Evolutionary conservation across 2,329 filamentous ascomycete species (phyloP), one percentile per base, ranked within the genome.

Genomic region (Xenosphaeropsis pyriputrescens): DNA sequence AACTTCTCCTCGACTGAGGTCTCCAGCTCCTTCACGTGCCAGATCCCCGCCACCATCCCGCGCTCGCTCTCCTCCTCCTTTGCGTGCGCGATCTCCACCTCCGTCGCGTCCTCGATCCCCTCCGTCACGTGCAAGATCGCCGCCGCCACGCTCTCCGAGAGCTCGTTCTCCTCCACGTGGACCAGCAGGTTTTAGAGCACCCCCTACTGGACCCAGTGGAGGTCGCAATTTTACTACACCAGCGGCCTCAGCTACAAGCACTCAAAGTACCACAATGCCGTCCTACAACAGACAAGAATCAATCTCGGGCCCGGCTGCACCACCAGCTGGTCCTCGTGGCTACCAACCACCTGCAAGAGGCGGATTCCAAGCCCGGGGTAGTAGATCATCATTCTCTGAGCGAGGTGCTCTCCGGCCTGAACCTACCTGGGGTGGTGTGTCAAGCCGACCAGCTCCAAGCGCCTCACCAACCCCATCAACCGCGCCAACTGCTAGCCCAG

Each of bases 261-360:
- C 41, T 19, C 17, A 38, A n/a, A 38, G 18, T 34, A 29, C 30
- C 39, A 42, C 45, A 11, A 45, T 43, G 31, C 41, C 47, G 15
- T 41, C 40, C 15, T 41, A 44, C 32, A 49, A 39, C 16, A 39
- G 48, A 40, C 39, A 43, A 13, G 50, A 52, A 13, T 45, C 39
- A n/a, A 30, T 22, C 16, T 41, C 38, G 9, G 40, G 45, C 18
- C 34, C 41, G 11, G 44, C 44, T 18, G 53, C 53, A 31, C 54
- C 54, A 29, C 22, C 22, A 26, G 46, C 53, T n/a, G 54, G 54
- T 36, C 54, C 54, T 37, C 50, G 54, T 36, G 54, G 50, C 15
- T 55, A 52, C 38, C 44, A 49, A 13, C 39, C 48, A 5, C 45
- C 50, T 26, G 32, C 40, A 35, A 47, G 51, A 32, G 50, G 51